Conservation (phyloP, 352 stramenopile species). For the Pythium brachiatum region DNA sequence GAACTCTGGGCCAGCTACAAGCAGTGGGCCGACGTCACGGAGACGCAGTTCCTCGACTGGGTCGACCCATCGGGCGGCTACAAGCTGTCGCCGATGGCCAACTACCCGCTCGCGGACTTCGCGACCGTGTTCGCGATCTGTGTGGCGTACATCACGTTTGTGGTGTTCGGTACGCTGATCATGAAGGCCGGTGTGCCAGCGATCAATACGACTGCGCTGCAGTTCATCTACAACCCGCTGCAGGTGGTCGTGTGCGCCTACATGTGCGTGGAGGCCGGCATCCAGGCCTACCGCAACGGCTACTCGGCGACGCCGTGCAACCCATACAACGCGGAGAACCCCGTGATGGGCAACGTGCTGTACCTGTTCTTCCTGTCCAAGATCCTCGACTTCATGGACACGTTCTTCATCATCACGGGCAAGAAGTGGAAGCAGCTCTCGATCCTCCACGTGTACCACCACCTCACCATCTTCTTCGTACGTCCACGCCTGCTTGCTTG, state of each 20-base stretch:
- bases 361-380: constrained; percentile 99
- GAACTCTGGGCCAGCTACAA: constrained; percentile 24
- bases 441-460: constrained; percentile 96
- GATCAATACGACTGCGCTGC: constrained; percentile 79
- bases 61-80: constrained; percentile 55
- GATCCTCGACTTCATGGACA: constrained; percentile 91
- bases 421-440: constrained; percentile 95
- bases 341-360: constrained; percentile 93
- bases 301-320: constrained; percentile 95
- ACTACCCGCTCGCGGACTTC: constrained; percentile 68
- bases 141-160: constrained; percentile 62
- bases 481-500: constrained; percentile 15
- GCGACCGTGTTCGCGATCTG: constrained; percentile 56
- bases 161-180: constrained; percentile 63
- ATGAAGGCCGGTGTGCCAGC: constrained; percentile 71
- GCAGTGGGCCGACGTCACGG: constrained; percentile 50
- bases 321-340: constrained; percentile 83
- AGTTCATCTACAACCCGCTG: constrained; percentile 97
- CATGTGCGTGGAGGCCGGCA: constrained; percentile 94
- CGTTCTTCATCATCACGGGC: constrained; percentile 97
- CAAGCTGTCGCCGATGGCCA: constrained; percentile 57
- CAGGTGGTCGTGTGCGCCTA: constrained; percentile 96
- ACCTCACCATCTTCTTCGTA: constrained; percentile 89
- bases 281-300: constrained; percentile 91
- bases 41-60: constrained; percentile 49